Conservation (phyloP, 805 yeast species). For the Starmerella vaccinii region DNA sequence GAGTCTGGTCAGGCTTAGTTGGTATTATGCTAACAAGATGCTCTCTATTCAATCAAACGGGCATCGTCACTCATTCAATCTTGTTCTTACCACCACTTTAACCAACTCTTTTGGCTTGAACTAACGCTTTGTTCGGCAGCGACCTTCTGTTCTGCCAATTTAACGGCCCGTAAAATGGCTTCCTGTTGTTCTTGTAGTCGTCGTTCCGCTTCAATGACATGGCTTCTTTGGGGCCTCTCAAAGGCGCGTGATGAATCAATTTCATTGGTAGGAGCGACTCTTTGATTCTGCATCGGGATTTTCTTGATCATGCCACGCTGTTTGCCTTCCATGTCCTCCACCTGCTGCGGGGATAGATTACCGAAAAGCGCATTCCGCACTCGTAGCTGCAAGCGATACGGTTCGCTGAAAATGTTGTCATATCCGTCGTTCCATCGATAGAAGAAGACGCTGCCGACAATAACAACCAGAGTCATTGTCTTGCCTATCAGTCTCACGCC, state of each 20-base stretch:
- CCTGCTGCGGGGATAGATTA: slow-evolving; percentile 46
- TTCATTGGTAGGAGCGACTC: slow-evolving; percentile 17
- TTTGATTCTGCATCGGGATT: slow-evolving; percentile 18
- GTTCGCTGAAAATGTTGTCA: slow-evolving; percentile 61
- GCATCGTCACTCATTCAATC: too few species aligned
- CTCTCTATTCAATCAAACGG: too few species aligned
- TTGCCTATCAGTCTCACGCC: slow-evolving; percentile 55
- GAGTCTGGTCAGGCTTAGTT: too few species aligned
- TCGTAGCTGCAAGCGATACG: slow-evolving; percentile 52
- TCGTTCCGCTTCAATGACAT: slow-evolving; percentile 64
- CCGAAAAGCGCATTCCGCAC: slow-evolving; percentile 42
- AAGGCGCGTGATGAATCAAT: slow-evolving; percentile 41
- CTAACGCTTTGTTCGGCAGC: not conserved
- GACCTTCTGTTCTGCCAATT: slow-evolving; percentile 34
- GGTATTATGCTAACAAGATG: too few species aligned
- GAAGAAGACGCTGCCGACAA: slow-evolving; percentile 56
- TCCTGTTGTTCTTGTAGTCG: slow-evolving; percentile 61
- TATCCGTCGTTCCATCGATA: slow-evolving; percentile 78
- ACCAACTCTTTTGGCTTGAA: not conserved
- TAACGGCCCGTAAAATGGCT: slow-evolving; percentile 38
- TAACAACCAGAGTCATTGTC: slow-evolving; percentile 39
- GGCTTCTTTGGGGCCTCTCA: slow-evolving; percentile 62
- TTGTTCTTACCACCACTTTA: slow-evolving; percentile 6
- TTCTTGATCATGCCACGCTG: slow-evolving; percentile 29
- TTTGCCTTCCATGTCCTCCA: slow-evolving; percentile 45